Evolutionary conservation across 768 basidiomycete species (phyloP).

Genomic region (Cystofilobasidium capitatum): DNA sequence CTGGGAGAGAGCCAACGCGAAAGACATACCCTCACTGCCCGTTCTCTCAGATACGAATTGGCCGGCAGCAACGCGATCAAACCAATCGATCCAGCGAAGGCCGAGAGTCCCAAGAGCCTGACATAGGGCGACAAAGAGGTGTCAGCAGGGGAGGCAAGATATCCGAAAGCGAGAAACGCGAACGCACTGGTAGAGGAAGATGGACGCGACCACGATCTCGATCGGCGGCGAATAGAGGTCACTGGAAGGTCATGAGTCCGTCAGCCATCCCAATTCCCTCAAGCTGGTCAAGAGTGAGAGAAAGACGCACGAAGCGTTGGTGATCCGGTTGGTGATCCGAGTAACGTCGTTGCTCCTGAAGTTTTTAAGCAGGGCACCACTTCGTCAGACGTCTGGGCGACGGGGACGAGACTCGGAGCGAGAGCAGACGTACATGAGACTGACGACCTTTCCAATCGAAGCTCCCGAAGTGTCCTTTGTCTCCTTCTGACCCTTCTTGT

Average conservation of each 20-base stretch:
- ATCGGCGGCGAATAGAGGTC: conserved; percentile 49
- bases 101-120: conserved; percentile 57
- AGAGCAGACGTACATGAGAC: not conserved
- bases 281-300: conserved; percentile 31
- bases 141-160: conserved; percentile 17
- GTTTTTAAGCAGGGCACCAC: conserved; percentile 36
- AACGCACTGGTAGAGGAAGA: conserved; percentile 67
- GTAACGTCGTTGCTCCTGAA: conserved; percentile 54
- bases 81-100: conserved; percentile 66
- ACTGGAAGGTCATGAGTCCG: not conserved
- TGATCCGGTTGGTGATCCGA: conserved; percentile 15
- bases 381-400: not conserved
- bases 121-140: not conserved
- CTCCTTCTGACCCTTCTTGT: conserved; percentile 32
- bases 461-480: conserved; percentile 48
- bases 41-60: conserved; percentile 56
- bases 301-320: conserved; percentile 29
- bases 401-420: not conserved
- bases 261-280: conserved; percentile 26
- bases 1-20: conserved; percentile 39
- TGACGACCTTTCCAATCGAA: conserved; percentile 61
- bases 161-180: not conserved
- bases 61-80: conserved; percentile 59
- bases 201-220: conserved; percentile 60
- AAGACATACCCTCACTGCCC: conserved; percentile 45